These are phyloP conservation scores for Hypomontagnella monticulosa DNA, from an alignment of 495 filamentous ascomycete species.

Conservation along the genomic window DNA sequence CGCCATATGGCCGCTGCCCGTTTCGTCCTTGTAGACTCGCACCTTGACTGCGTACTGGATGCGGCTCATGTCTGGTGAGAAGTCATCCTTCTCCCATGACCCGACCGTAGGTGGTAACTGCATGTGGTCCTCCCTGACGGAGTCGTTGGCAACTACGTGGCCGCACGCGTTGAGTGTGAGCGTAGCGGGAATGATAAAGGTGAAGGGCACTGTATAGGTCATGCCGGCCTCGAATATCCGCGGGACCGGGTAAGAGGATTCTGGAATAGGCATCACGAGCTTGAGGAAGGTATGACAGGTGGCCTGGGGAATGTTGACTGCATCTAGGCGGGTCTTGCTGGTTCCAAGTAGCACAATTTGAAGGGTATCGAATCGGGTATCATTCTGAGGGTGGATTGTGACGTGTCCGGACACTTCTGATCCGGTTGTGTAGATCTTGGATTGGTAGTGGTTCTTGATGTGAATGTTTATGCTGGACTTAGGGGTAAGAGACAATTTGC, in stretches of 20 bases:
- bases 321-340: slow-evolving; percentile 54
- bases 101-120: slow-evolving; percentile 84
- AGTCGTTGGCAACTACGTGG: slow-evolving; percentile 57
- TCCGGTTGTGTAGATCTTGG: slow-evolving; percentile 61
- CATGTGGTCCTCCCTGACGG: slow-evolving; percentile 76
- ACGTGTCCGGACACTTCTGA: slow-evolving; percentile 57
- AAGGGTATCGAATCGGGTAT: slow-evolving; percentile 80
- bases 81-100: slow-evolving; percentile 77
- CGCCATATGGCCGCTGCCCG: slow-evolving; percentile 24
- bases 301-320: slow-evolving; percentile 52
- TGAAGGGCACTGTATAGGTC: slow-evolving; percentile 81
- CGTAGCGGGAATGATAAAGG: slow-evolving; percentile 83
- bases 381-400: slow-evolving; percentile 66
- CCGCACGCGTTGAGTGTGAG: slow-evolving; percentile 67
- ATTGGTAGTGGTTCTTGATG: slow-evolving; percentile 56
- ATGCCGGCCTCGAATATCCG: slow-evolving; percentile 72
- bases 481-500: slow-evolving; percentile 30
- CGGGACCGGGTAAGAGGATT: slow-evolving; percentile 73
- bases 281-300: slow-evolving; percentile 75
- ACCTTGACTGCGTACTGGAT: slow-evolving; percentile 79
- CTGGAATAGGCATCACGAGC: slow-evolving; percentile 80
- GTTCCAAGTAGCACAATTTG: slow-evolving; percentile 83
- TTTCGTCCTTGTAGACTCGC: slow-evolving; percentile 56
- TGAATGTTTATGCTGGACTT: slow-evolving; percentile 54
- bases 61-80: slow-evolving; percentile 81